Percentiles rank a stretch among this genome's conserved stretches.
Evolutionary conservation across 202 grass and related monocot genomes (phyloP).

Genomic region (Carex arenaria): DNA sequence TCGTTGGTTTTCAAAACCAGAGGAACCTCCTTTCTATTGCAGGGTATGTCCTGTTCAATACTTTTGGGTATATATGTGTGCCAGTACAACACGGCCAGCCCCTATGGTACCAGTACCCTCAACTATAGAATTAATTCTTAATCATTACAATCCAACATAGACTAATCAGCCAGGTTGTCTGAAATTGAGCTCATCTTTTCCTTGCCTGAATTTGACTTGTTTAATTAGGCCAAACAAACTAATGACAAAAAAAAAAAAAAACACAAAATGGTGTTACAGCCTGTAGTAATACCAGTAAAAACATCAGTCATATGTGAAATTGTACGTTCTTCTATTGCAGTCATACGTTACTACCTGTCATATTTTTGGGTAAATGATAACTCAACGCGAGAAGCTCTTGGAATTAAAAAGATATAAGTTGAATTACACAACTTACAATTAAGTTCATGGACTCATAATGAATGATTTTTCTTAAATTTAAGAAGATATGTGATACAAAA

Average conservation of each 20-base stretch:
- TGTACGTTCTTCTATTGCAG: slow-evolving; percentile 12
- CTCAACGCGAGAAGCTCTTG: slow-evolving; percentile 28
- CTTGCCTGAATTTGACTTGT: background rate
- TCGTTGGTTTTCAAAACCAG: background rate
- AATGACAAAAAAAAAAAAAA: background rate
- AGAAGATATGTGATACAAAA: background rate
- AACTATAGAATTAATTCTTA: background rate
- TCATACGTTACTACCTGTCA: slow-evolving; percentile 25
- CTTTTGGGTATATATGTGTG: background rate
- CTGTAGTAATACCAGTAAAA: background rate
- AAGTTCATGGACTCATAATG: background rate
- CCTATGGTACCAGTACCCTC: background rate
- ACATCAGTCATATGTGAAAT: background rate
- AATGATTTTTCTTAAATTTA: background rate
- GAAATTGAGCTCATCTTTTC: background rate
- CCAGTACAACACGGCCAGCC: background rate
- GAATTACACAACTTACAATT: background rate
- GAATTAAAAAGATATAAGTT: slow-evolving; percentile 38
- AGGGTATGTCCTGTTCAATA: slow-evolving; percentile 22
- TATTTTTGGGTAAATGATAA: slow-evolving; percentile 41
- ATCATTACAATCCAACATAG: background rate
- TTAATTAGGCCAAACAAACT: background rate
- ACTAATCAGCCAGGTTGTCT: background rate
- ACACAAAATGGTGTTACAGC: background rate
- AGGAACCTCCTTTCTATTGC: slow-evolving; percentile 23